Evolutionary conservation across 2,329 filamentous ascomycete species (phyloP).

Genomic region (Cryphonectria parasitica): DNA sequence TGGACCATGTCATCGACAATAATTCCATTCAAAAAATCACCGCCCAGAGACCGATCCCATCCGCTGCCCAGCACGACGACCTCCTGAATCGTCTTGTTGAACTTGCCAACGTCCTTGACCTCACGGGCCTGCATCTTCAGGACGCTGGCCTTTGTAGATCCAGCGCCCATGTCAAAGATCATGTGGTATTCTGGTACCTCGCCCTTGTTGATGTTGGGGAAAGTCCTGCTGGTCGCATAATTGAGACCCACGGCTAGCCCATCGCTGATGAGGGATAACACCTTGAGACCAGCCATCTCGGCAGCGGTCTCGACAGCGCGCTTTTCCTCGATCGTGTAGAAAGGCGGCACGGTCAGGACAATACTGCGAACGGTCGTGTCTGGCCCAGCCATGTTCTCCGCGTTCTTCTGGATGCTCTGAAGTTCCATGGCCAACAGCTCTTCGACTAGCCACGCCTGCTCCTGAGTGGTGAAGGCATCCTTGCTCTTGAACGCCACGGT

Average conservation of each 20-base stretch:
- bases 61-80: conserved; percentile 85
- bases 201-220: conserved; percentile 81
- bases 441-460: conserved; percentile 78
- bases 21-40: conserved; percentile 84
- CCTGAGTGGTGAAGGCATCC: conserved; percentile 60
- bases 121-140: conserved; percentile 86
- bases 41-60: conserved; percentile 89
- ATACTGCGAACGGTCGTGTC: conserved; percentile 75
- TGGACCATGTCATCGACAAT: conserved; percentile 88
- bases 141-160: conserved; percentile 87
- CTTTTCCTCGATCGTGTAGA: conserved; percentile 90
- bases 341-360: conserved; percentile 87
- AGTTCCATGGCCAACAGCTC: conserved; percentile 96
- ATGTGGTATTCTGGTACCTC: conserved; percentile 89
- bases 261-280: conserved; percentile 84
- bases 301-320: conserved; percentile 83
- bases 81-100: conserved; percentile 96
- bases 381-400: conserved; percentile 79
- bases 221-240: conserved; percentile 89
- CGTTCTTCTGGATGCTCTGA: conserved; percentile 87
- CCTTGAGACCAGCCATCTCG: conserved; percentile 83
- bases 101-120: conserved; percentile 89
- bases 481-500: conserved; percentile 84
- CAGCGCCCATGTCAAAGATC: conserved; percentile 97
- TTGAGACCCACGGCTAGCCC: conserved; percentile 91